A percentile compares a stretch with the other conserved stretches of the same genome.
phyloP scores from a whole-genome alignment of 2,329 filamentous ascomycete species.

The Colletotrichum lindemuthianum region DNA sequence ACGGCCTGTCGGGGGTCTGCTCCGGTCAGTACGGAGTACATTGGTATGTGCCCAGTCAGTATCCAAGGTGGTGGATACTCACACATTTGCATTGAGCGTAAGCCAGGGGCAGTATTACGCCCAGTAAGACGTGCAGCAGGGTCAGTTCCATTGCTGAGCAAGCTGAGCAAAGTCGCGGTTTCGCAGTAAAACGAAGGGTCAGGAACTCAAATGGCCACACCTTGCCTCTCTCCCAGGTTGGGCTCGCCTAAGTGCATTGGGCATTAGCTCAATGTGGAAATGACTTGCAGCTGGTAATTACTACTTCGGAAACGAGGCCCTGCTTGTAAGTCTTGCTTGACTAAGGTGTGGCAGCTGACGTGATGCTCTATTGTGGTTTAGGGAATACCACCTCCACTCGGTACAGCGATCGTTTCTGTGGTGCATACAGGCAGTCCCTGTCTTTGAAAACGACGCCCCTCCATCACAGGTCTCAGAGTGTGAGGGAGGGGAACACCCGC shows the following conservation, averaged over 20 bases:
- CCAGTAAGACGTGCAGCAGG: background rate
- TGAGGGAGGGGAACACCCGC: too few species aligned
- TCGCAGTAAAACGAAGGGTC: background rate
- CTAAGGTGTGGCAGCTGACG: conserved; percentile 23
- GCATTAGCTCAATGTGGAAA: too few species aligned
- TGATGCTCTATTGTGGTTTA: conserved; percentile 3
- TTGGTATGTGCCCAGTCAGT: background rate
- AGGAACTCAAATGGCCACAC: too few species aligned
- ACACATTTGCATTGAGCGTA: conserved; percentile 22
- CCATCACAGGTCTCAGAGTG: too few species aligned
- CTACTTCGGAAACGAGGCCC: background rate
- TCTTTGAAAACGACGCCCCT: too few species aligned
- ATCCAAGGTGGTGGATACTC: background rate
- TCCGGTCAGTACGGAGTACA: background rate
- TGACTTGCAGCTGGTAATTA: too few species aligned
- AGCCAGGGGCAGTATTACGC: conserved; percentile 9
- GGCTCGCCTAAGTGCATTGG: too few species aligned
- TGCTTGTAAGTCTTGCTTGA: background rate
- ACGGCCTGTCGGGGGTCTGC: conserved; percentile 47
- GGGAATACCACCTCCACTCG: too few species aligned
- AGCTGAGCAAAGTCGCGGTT: background rate
- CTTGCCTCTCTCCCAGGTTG: too few species aligned
- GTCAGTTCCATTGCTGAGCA: conserved; percentile 16
- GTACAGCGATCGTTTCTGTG: background rate
- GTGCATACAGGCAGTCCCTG: background rate